Evolutionary conservation across 371 early-diverging fungal species (phyloP).

Genomic region (Enterospora canceri): DNA sequence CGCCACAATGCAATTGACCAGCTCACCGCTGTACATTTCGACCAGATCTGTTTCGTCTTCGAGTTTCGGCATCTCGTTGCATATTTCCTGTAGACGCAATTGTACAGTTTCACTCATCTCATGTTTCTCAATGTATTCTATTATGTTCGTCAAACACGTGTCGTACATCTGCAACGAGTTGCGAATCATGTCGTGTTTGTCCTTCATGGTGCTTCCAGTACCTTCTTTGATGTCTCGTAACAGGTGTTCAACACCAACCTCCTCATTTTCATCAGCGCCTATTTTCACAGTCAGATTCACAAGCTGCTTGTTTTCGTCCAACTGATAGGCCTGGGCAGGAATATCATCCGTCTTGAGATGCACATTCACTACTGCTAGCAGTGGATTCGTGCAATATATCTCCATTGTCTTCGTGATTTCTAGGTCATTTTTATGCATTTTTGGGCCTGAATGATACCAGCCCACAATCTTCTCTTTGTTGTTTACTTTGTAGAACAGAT

Average conservation of each 20-base stretch:
- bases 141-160: slow-evolving; percentile 31
- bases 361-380: slow-evolving; percentile 53
- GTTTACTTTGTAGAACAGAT: slow-evolving; percentile 96
- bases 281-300: slow-evolving; percentile 80
- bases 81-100: slow-evolving; percentile 42
- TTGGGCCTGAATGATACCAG: slow-evolving; percentile 98
- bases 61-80: slow-evolving; percentile 42
- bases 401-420: slow-evolving; percentile 91
- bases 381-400: slow-evolving; percentile 75
- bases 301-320: slow-evolving; percentile 73
- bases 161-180: slow-evolving; percentile 37
- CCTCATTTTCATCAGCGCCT: slow-evolving; percentile 97
- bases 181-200: slow-evolving; percentile 36
- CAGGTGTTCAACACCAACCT: slow-evolving; percentile 97
- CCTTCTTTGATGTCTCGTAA: slow-evolving; percentile 70
- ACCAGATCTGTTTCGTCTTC: slow-evolving; percentile 11
- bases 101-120: slow-evolving; percentile 37
- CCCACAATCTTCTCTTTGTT: slow-evolving; percentile 90
- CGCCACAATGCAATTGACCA: slow-evolving; percentile 31
- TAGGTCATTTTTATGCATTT: slow-evolving; percentile 82
- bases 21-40: slow-evolving; percentile 24
- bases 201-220: slow-evolving; percentile 35
- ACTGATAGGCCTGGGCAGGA: slow-evolving; percentile 62
- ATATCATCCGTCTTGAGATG: slow-evolving; percentile 38
- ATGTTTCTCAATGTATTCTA: slow-evolving; percentile 37